Base-by-base conservation (phyloP, 1,284 basidiomycete genomes). In the Taiwanofungus camphoratus region DNA sequence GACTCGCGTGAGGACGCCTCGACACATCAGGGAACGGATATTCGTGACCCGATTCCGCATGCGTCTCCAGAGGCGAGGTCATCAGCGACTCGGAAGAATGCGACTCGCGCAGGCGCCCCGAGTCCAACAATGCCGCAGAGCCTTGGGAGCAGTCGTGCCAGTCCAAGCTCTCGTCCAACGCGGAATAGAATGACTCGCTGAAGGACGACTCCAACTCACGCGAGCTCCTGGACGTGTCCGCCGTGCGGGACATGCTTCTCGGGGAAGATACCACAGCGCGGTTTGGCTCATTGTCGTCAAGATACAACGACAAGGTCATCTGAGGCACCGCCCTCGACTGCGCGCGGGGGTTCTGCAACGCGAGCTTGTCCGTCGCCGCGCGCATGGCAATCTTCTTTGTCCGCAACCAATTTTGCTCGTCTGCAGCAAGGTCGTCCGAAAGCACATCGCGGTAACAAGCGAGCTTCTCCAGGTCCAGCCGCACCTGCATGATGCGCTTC, bases 361-460 rank as follows among this genome's bases (percentile, higher is more conserved):
- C 72, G n/a, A 88, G 61, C 5, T 76, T 76, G 57, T 82, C 76
- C 31, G 76, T 79, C 6, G 87, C 89, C 19, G 78, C 80, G 52
- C 77, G 77, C 46, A 91, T 63, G 15, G 88, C 88, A 20, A 85
- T 69, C 42, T 72, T 73, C 52, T 82, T 84, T n/a, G 81, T 77
- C 37, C 71, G 65, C 46, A 73, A 74, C 76, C 83, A 83, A 41
- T 83, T 79, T 26, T 74, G 73, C 46, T 78, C 74, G 55, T 92
- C 90, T 4, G 79, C 79, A 27, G 73, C 70, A 26, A 93, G 69
- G 61, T 96, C 92, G 30, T 76, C 71, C 7, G 73, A 67, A 22
- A 96, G 73, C 13, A 93, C 76, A 40, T 82, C 77, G 16, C 83
- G 82, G 62, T 92, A 82, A 54, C 89, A 86, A 13, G 70, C 64